Evolutionary conservation across 192 early-diverging fungal genomes (phyloP).

Genomic region (Coemansia sp.): DNA sequence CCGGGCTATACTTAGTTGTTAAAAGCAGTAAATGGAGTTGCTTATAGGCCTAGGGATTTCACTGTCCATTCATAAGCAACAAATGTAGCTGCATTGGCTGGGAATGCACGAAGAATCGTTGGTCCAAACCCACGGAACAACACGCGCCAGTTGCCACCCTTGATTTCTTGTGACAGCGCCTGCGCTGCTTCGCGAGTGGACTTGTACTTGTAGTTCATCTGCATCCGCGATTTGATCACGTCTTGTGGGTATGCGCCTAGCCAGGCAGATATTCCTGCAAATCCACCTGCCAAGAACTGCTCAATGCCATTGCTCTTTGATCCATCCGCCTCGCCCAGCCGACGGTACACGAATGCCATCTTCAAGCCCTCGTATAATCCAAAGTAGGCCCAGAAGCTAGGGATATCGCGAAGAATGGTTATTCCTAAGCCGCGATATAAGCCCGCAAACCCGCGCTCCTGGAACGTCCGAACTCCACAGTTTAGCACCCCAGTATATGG

Average conservation of each 20-base stretch:
- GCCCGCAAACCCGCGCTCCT: conserved; percentile 61
- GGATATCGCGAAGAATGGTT: conserved; percentile 75
- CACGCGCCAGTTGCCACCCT: conserved; percentile 40
- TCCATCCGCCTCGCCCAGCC: conserved; percentile 52
- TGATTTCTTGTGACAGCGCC: conserved; percentile 56
- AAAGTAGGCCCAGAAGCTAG: conserved; percentile 68
- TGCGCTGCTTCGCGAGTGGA: conserved; percentile 53
- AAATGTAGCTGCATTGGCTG: conserved; percentile 82
- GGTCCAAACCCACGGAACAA: conserved; percentile 54
- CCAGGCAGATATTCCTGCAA: conserved; percentile 81
- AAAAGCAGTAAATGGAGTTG: neutral
- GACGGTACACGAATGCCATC: conserved; percentile 60
- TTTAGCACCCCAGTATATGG: conserved; percentile 43
- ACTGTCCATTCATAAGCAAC: conserved; percentile 67
- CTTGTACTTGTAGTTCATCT: conserved; percentile 57
- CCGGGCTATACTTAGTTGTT: neutral
- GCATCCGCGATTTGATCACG: conserved; percentile 68
- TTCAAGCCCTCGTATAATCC: conserved; percentile 86
- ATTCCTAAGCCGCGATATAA: conserved; percentile 78
- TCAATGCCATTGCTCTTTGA: conserved; percentile 50
- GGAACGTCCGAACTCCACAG: conserved; percentile 60
- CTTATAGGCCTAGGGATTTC: neutral
- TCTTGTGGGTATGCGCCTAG: conserved; percentile 81
- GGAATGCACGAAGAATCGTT: conserved; percentile 58
- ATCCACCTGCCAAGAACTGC: conserved; percentile 76